Evolutionary conservation across 1,284 basidiomycete species (phyloP).

Genomic region (Sporisorium scitamineum): DNA sequence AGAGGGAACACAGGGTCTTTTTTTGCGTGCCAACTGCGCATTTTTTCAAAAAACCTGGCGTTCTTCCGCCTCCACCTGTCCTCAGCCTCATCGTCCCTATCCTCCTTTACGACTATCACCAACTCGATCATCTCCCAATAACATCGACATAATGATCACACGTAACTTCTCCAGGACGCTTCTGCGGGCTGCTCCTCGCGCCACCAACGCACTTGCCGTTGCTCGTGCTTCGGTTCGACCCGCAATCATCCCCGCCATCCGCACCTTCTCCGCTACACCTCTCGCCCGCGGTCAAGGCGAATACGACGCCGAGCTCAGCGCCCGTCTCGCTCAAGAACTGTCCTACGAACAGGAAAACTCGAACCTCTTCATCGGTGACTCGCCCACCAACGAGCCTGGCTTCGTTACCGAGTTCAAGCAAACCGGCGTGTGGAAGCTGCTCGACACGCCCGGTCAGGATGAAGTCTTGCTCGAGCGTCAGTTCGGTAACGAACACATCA

Average conservation of each 20-base stretch:
- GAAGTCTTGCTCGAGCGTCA: constrained; percentile 84
- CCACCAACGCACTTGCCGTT: background rate
- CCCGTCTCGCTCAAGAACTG: constrained; percentile 85
- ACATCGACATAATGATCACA: constrained; percentile 21
- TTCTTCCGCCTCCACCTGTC: constrained; percentile 17
- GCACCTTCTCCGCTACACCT: constrained; percentile 22
- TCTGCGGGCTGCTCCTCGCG: constrained; percentile 15
- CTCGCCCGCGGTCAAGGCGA: constrained; percentile 46
- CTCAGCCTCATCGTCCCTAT: constrained; percentile 5
- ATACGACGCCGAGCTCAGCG: constrained; percentile 81
- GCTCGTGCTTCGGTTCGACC: constrained; percentile 14
- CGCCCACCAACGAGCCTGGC: constrained; percentile 74
- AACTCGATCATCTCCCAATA: background rate
- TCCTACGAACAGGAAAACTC: constrained; percentile 80
- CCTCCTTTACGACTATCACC: constrained; percentile 11
- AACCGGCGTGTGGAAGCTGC: constrained; percentile 82
- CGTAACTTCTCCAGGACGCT: constrained; percentile 24
- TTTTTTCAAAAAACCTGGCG: background rate
- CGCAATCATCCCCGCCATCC: background rate
- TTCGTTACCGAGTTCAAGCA: constrained; percentile 83
- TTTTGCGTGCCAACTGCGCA: background rate
- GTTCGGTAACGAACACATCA: constrained; percentile 85
- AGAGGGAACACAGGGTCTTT: constrained; percentile 5
- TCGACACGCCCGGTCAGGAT: constrained; percentile 80
- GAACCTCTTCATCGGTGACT: constrained; percentile 44